These are phyloP conservation scores for Nakazawaea pomicola DNA, from an alignment of 805 yeast species.

Conservation along the genomic window DNA sequence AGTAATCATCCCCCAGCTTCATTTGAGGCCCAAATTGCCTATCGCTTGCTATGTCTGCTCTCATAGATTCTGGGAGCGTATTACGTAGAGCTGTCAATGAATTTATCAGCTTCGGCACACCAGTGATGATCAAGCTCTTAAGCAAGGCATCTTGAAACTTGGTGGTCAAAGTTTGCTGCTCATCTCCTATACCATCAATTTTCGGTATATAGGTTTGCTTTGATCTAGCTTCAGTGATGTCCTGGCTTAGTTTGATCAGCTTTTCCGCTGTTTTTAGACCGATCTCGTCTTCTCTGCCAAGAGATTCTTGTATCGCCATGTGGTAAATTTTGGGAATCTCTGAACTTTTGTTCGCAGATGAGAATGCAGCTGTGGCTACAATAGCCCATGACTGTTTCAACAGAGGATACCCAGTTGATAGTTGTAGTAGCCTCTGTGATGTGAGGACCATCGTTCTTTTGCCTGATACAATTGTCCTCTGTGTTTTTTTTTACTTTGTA, in stretches of 20 bases:
- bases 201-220: background rate
- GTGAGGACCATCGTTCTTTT: background rate
- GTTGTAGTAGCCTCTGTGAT: constrained; percentile 1
- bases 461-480: no score
- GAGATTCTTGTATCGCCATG: constrained; percentile 44
- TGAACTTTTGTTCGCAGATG: constrained; percentile 77
- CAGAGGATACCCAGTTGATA: constrained; percentile 1
- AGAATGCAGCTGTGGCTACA: constrained; percentile 74
- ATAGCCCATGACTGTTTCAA: constrained; percentile 57
- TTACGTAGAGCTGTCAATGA: constrained; percentile 59
- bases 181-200: background rate
- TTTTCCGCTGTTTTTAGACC: no score
- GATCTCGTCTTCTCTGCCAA: no score
- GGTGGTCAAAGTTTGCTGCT: constrained; percentile 15
- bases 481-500: no score
- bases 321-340: constrained; percentile 75
- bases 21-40: constrained; percentile 17
- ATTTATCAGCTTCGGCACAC: constrained; percentile 83
- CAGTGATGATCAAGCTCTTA: constrained; percentile 74
- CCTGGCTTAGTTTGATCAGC: no score
- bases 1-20: constrained; percentile 51
- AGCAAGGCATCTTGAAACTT: constrained; percentile 73
- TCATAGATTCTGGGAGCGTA: constrained; percentile 50
- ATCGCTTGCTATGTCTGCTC: background rate
- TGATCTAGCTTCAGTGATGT: no score